phyloP scores from a whole-genome alignment of 352 stramenopile species.

The Blastocystis sp. region DNA sequence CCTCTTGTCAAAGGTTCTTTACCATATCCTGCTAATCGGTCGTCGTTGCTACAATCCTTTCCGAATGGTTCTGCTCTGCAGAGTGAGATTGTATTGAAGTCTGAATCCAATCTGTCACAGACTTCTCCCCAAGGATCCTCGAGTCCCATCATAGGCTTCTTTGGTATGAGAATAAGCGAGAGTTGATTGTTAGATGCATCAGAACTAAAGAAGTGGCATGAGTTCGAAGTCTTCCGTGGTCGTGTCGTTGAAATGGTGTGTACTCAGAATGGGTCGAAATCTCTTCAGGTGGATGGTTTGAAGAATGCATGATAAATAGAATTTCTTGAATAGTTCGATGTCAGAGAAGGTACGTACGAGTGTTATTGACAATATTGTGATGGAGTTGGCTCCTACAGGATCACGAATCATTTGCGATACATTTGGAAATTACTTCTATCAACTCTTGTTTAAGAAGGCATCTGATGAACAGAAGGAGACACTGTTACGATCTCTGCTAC shows the following conservation, averaged over 20 bases:
- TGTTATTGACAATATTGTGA: neutral
- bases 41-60: no score
- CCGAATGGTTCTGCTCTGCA: no score
- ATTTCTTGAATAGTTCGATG: neutral
- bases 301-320: neutral
- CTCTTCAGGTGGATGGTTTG: neutral
- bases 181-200: neutral
- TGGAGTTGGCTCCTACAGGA: neutral
- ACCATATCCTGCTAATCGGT: no score
- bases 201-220: neutral
- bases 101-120: no score
- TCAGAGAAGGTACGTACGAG: neutral
- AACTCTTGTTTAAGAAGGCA: slow-evolving; percentile 43
- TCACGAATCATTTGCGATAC: slow-evolving; percentile 27
- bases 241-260: slow-evolving; percentile 15
- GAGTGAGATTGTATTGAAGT: no score
- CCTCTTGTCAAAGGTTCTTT: no score
- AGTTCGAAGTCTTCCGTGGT: neutral
- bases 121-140: no score
- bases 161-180: neutral
- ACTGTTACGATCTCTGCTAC: neutral
- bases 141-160: neutral
- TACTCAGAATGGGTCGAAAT: slow-evolving; percentile 36
- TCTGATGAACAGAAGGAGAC: neutral
- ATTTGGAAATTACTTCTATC: slow-evolving; percentile 48